phyloP scores from a whole-genome alignment of 2,329 filamentous ascomycete species.

The Penicillium sp. region DNA sequence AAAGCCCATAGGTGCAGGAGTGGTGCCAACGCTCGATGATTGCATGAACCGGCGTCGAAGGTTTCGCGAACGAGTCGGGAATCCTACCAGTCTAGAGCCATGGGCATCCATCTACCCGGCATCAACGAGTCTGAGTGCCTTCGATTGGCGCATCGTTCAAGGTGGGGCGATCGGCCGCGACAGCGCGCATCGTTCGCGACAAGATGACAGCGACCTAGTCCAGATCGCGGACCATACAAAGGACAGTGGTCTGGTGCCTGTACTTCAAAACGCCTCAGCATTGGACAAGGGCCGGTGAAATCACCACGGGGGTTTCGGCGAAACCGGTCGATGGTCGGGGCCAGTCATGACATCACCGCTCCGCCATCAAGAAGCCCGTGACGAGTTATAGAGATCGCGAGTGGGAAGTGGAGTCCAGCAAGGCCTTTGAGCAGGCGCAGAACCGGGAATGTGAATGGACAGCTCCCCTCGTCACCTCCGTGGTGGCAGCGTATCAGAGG shows the following conservation, averaged over 20 bases:
- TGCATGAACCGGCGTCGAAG: too few relatives aligned
- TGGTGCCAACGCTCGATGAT: too few relatives aligned
- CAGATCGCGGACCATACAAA: background rate
- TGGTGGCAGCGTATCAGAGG: slow-evolving; percentile 2
- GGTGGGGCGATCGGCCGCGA: slow-evolving; percentile 3
- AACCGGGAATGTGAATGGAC: slow-evolving; percentile 1
- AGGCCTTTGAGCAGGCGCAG: too few relatives aligned
- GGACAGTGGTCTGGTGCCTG: background rate
- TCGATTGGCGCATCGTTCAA: too few relatives aligned
- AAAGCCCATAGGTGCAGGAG: too few relatives aligned
- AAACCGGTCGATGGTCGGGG: background rate
- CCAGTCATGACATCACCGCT: slow-evolving; percentile 21
- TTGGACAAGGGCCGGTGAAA: background rate
- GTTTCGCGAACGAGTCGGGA: too few relatives aligned
- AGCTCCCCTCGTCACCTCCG: slow-evolving; percentile 3
- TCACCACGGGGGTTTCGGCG: background rate
- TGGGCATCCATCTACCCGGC: too few relatives aligned
- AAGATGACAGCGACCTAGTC: slow-evolving; percentile 6
- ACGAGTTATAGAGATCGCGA: too few relatives aligned
- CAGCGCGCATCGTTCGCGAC: background rate
- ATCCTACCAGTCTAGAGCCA: too few relatives aligned
- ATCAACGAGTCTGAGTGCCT: too few relatives aligned
- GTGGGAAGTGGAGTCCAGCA: too few relatives aligned
- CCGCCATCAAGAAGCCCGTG: too few relatives aligned
- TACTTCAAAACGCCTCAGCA: background rate